Percentiles rank a stretch among this genome's conserved stretches.
Evolutionary conservation across 1,284 basidiomycete genomes (phyloP).

Genomic region (Cryptococcus jaspeensis): DNA sequence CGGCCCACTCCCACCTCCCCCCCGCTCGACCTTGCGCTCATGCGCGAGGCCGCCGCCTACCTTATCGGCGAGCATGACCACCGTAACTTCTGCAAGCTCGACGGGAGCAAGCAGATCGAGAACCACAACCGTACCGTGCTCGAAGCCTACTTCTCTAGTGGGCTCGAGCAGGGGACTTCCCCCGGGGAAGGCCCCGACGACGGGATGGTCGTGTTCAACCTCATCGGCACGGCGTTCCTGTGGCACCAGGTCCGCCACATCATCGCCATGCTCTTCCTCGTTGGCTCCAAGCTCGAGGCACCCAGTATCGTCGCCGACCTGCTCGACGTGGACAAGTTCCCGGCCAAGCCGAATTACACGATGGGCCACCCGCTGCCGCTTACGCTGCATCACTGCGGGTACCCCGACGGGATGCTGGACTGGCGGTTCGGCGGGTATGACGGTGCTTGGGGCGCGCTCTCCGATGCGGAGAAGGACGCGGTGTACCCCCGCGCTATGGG

Average conservation of each 20-base stretch:
- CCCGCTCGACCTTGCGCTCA: constrained; percentile 67
- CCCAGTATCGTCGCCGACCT: constrained; percentile 71
- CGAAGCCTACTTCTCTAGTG: constrained; percentile 39
- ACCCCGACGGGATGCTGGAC: constrained; percentile 60
- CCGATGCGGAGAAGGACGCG: constrained; percentile 15
- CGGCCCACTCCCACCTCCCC: constrained; percentile 32
- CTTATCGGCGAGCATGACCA: constrained; percentile 93
- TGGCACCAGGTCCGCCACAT: constrained; percentile 98
- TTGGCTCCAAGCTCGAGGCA: constrained; percentile 77
- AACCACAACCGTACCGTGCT: constrained; percentile 51
- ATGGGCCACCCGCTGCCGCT: constrained; percentile 91
- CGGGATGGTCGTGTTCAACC: constrained; percentile 69
- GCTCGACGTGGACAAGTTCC: constrained; percentile 62
- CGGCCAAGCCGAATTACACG: constrained; percentile 81
- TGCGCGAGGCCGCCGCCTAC: constrained; percentile 70
- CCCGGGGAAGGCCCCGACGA: constrained; percentile 10
- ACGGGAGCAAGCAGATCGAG: constrained; percentile 88
- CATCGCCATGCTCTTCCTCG: constrained; percentile 85
- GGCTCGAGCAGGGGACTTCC: too few species aligned
- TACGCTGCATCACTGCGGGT: constrained; percentile 89
- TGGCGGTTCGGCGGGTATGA: constrained; percentile 69
- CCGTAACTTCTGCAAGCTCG: constrained; percentile 93
- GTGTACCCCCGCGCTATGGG: constrained; percentile 22
- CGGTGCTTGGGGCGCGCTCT: constrained; percentile 27
- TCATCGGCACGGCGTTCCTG: constrained; percentile 84